These are phyloP conservation scores for Nicotiana benthamiana DNA, from an alignment of 257 asterid genomes.

Conservation along the genomic window DNA sequence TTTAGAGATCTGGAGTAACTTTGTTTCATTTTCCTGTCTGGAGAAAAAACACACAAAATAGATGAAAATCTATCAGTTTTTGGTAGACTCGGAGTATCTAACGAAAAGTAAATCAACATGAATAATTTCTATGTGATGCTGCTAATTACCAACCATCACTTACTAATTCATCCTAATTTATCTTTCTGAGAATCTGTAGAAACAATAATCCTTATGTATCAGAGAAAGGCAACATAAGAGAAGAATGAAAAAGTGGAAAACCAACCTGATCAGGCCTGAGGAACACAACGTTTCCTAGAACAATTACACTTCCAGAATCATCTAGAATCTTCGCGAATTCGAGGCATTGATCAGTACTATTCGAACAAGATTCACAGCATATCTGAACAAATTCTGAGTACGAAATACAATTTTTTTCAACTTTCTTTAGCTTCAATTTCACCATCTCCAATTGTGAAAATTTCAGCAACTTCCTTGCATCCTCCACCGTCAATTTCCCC, in stretches of 20 bases:
- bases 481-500: neutral
- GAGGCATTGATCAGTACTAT: neutral
- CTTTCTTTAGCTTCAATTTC: neutral
- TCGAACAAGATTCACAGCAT: constrained; percentile 10
- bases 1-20: constrained; percentile 8
- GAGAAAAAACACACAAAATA: constrained; percentile 9
- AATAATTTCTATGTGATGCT: neutral
- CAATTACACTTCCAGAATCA: constrained; percentile 19
- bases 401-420: constrained; percentile 8
- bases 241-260: neutral
- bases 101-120: neutral
- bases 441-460: constrained; percentile 17
- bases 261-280: constrained; percentile 20
- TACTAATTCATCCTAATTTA: neutral
- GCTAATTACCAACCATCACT: neutral
- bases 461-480: constrained; percentile 10
- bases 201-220: neutral
- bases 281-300: constrained; percentile 16
- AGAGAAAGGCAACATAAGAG: neutral
- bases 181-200: neutral
- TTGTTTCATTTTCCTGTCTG: constrained; percentile 12
- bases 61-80: constrained; percentile 9
- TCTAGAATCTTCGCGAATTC: constrained; percentile 16
- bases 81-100: neutral
- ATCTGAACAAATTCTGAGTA: constrained; percentile 14